Base-by-base conservation (phyloP, 768 basidiomycete genomes). In the Phallus indusiatus region DNA sequence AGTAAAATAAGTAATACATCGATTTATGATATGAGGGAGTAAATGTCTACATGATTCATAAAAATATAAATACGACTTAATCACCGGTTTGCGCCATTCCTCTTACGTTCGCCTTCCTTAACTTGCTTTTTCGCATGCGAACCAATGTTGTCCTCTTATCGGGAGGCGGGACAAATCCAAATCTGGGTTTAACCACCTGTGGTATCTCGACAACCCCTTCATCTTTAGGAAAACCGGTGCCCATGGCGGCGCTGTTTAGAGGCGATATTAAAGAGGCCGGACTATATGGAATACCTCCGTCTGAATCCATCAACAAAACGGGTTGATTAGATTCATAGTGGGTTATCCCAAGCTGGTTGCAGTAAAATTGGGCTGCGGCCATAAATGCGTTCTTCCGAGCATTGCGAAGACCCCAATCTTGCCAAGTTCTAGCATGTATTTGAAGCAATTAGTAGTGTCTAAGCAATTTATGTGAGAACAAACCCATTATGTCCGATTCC, bases 361-460 rank as follows among this genome's bases (percentile, higher is more conserved):
- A 86, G 68, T 84, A 90, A 64, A 83, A 78, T 64, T 88, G 81
- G 20, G 83, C 83, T 1, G 89, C 88, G 9, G 86, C 86, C 66
- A 88, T 81, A 74, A 91, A 91, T 2, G 88, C 85, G 0, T 88
- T 90, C 67, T 79, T 82, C 51, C 87, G 80, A 11, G 77, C 70
- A 61, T 73, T 74, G 18, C 78, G 79, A 24, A 84, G 71, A 22
- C 80, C 79, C 87, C 87, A 90, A 68, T 83, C 81, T 64, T 77
- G 74, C 75, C 75, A 77, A 21, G 71, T 76, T 71, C 80, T 74
- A 66, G 68, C 68, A 46, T 20, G 33, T n/a, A n/a, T 16, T 16
- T 8, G 20, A n/a, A 18, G 33, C 34, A 10, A 53, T n/a, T 36
- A 33, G 11, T 17, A 24, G 20, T 37, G 46, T 8, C 24, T 20